These are phyloP conservation scores for Nitzschia sp. DNA, from an alignment of 108 stramenopile genomes.

Conservation along the genomic window DNA sequence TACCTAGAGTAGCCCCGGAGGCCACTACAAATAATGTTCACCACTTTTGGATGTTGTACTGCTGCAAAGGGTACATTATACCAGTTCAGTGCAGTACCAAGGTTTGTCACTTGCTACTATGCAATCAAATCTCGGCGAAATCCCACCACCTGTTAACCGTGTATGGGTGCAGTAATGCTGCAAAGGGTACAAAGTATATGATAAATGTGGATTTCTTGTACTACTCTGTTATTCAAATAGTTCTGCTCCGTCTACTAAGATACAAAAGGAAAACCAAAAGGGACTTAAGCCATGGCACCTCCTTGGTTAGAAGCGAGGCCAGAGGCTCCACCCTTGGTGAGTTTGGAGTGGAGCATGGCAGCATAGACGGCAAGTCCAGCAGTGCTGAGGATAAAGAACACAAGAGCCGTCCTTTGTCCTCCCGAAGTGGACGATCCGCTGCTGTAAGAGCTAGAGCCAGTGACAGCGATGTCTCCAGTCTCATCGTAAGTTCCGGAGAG, in stretches of 20 bases:
- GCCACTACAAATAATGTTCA: too few species aligned
- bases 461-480: slow-evolving; percentile 51
- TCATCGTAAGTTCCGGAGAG: slow-evolving; percentile 56
- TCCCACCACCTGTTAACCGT: too few species aligned
- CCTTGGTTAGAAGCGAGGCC: slow-evolving; percentile 50
- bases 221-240: background rate
- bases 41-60: too few species aligned
- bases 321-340: slow-evolving; percentile 71
- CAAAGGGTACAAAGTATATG: too few species aligned
- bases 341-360: slow-evolving; percentile 82
- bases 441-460: slow-evolving; percentile 40
- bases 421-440: slow-evolving; percentile 61
- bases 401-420: slow-evolving; percentile 84
- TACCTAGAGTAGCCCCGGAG: too few species aligned
- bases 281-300: slow-evolving; percentile 74
- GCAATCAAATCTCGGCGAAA: too few species aligned
- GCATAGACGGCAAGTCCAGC: slow-evolving; percentile 80
- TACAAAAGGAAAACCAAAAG: slow-evolving; percentile 6
- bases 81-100: too few species aligned
- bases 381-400: slow-evolving; percentile 82
- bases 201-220: too few species aligned
- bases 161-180: too few species aligned
- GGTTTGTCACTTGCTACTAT: too few species aligned
- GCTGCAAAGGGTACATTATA: too few species aligned
- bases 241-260: slow-evolving; percentile 5